Percentiles rank a stretch among this genome's conserved stretches.
Evolutionary conservation across 2,329 filamentous ascomycete genomes (phyloP).

Genomic region (Eurotiales sp.): DNA sequence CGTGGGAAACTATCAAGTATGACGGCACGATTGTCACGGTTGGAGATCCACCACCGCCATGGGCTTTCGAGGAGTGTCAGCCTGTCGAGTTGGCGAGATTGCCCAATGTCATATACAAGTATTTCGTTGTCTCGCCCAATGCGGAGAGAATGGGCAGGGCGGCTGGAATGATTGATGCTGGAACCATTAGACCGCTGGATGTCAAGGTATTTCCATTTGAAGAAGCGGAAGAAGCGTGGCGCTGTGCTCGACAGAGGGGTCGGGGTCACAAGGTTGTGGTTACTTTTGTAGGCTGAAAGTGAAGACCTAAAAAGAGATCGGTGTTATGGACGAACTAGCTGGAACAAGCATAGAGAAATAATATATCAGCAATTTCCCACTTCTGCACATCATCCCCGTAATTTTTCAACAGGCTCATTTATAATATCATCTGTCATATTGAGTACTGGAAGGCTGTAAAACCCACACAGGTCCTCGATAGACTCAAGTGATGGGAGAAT

Average conservation of each 20-base stretch:
- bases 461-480: constrained; percentile 20
- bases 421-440: too few species aligned
- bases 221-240: not conserved
- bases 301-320: too few species aligned
- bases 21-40: constrained; percentile 33
- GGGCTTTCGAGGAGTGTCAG: not conserved
- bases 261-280: not conserved
- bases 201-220: not conserved
- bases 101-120: not conserved
- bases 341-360: too few species aligned
- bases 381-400: too few species aligned
- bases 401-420: too few species aligned
- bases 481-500: constrained; percentile 14
- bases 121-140: constrained; percentile 4
- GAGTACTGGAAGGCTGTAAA: too few species aligned
- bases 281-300: not conserved
- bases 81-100: not conserved
- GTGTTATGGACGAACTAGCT: too few species aligned
- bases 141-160: constrained; percentile 1
- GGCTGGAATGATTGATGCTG: not conserved
- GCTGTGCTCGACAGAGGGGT: not conserved
- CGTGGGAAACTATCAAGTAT: constrained; percentile 28
- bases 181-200: not conserved
- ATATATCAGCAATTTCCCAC: too few species aligned
- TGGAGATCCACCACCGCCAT: constrained; percentile 20